Percentiles rank a stretch among this genome's conserved stretches.
These are phyloP conservation scores for Trichoderma sp. DNA, from an alignment of 2,329 filamentous ascomycete genomes.

Conservation along the genomic window DNA sequence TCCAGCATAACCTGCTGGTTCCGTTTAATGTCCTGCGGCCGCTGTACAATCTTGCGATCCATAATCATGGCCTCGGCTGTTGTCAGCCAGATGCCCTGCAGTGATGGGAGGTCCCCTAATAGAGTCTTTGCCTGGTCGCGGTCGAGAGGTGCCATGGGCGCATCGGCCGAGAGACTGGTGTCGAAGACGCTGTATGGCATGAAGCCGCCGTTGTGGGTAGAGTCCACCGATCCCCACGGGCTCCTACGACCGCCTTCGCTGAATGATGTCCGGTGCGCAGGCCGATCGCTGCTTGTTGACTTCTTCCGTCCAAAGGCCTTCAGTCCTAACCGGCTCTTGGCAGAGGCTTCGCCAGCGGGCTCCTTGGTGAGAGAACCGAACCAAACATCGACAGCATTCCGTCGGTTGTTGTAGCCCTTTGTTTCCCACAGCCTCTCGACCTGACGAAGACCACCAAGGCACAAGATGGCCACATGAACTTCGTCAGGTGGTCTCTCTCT, in stretches of 20 bases:
- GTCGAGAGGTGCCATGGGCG: constrained; percentile 57
- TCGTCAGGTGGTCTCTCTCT: constrained; percentile 62
- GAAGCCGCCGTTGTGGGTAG: constrained; percentile 28
- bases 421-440: constrained; percentile 65
- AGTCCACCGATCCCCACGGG: constrained; percentile 32
- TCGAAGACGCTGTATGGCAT: constrained; percentile 50
- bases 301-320: constrained; percentile 58
- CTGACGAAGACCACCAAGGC: constrained; percentile 59
- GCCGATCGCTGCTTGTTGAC: constrained; percentile 38
- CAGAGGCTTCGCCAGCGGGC: constrained; percentile 36
- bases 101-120: constrained; percentile 52
- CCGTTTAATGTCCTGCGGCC: constrained; percentile 59
- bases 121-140: constrained; percentile 50
- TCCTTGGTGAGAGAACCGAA: constrained; percentile 51
- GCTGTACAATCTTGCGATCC: constrained; percentile 56
- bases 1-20: constrained; percentile 62
- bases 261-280: constrained; percentile 24
- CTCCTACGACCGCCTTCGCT: constrained; percentile 30
- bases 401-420: constrained; percentile 61
- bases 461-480: constrained; percentile 58
- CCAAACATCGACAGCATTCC: constrained; percentile 59
- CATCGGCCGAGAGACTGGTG: constrained; percentile 58
- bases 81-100: constrained; percentile 61
- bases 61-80: constrained; percentile 62
- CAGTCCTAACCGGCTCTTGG: constrained; percentile 52